phyloP scores from a whole-genome alignment of 2,329 filamentous ascomycete genomes.

The Pyrenochaeta sp. region DNA sequence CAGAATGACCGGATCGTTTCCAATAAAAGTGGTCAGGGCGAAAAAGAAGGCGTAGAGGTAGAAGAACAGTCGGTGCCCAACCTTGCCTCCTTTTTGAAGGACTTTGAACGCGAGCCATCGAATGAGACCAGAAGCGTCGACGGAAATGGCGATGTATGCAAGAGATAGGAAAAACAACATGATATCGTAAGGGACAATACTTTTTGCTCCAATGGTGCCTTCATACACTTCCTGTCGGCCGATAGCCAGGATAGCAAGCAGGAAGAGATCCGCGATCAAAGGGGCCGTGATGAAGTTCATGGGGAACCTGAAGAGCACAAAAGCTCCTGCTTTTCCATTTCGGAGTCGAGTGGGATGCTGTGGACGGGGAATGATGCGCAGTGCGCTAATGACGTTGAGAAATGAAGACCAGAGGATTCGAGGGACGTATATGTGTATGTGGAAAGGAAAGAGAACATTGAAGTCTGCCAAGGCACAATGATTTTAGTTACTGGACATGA shows the following conservation, averaged over 20 bases:
- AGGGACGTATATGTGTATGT: conserved; percentile 69
- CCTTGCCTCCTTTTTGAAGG: conserved; percentile 69
- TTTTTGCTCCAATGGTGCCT: conserved; percentile 70
- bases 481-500: too few species aligned
- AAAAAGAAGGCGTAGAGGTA: conserved; percentile 80
- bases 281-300: conserved; percentile 77
- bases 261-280: conserved; percentile 73
- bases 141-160: conserved; percentile 79
- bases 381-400: conserved; percentile 52
- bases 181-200: conserved; percentile 74
- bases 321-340: conserved; percentile 46
- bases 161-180: conserved; percentile 78
- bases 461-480: conserved; percentile 63
- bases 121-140: conserved; percentile 77
- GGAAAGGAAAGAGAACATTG: conserved; percentile 72
- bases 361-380: conserved; percentile 63
- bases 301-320: conserved; percentile 65
- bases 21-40: conserved; percentile 69
- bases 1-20: conserved; percentile 78
- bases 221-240: conserved; percentile 71
- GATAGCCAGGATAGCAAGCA: conserved; percentile 74
- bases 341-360: conserved; percentile 19
- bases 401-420: conserved; percentile 56
- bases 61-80: conserved; percentile 73
- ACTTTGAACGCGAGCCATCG: conserved; percentile 75